phyloP scores from a whole-genome alignment of 768 basidiomycete genomes.

The Boletus pseudo-olivaceus region DNA sequence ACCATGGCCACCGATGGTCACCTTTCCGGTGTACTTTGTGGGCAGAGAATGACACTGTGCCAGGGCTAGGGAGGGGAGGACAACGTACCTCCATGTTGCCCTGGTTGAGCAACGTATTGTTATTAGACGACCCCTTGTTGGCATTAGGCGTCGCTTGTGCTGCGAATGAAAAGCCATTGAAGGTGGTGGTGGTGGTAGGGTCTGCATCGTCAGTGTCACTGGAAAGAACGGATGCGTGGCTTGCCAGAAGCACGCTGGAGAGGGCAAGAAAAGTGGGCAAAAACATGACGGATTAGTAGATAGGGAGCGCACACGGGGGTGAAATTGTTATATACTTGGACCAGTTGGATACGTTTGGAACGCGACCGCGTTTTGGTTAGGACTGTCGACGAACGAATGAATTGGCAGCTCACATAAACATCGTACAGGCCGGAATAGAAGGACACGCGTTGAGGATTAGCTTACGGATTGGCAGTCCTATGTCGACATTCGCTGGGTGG shows the following conservation, averaged over 20 bases:
- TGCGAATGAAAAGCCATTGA: constrained; percentile 21
- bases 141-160: constrained; percentile 14
- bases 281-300: constrained; percentile 13
- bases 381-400: not conserved
- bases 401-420: not conserved
- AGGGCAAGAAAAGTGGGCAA: constrained; percentile 5
- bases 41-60: not conserved
- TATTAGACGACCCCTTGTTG: constrained; percentile 19
- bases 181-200: not conserved
- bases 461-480: not conserved
- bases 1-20: constrained; percentile 30
- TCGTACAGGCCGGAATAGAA: too few relatives aligned
- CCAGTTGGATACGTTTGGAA: constrained; percentile 11
- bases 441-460: too few relatives aligned
- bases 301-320: too few relatives aligned
- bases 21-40: constrained; percentile 27
- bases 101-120: constrained; percentile 24
- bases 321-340: not conserved
- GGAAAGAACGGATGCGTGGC: constrained; percentile 22
- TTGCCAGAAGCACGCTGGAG: constrained; percentile 32
- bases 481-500: not conserved
- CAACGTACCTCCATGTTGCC: constrained; percentile 27
- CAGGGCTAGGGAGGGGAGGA: not conserved
- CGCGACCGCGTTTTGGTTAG: constrained; percentile 4
- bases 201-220: not conserved